These are phyloP conservation scores for Diaporthe vaccinii DNA, from an alignment of 2,329 filamentous ascomycete species.

Conservation along the genomic window DNA sequence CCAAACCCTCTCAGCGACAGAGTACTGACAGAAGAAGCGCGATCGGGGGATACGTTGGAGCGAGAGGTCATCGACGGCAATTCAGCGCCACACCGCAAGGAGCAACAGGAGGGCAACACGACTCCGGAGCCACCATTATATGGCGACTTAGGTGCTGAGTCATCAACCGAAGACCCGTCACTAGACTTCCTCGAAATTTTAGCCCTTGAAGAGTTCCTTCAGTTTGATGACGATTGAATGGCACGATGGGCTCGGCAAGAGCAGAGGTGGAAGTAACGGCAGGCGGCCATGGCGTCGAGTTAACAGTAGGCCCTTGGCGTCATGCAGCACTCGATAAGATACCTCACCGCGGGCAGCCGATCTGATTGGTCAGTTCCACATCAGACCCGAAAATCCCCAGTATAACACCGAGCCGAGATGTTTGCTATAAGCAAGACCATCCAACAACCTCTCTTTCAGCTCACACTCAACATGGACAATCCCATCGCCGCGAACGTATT, in stretches of 20 bases:
- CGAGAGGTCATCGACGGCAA: neutral
- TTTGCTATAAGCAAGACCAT: neutral
- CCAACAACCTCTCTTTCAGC: too few species aligned
- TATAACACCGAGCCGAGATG: neutral
- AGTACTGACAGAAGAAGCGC: neutral
- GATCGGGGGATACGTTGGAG: neutral
- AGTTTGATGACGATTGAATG: neutral
- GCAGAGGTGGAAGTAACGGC: fast-evolving
- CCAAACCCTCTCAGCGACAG: neutral
- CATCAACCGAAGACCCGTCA: neutral
- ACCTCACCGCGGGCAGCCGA: neutral
- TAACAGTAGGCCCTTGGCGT: neutral
- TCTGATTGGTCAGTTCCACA: neutral
- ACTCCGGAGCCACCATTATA: neutral
- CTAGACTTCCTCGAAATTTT: neutral
- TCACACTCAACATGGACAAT: neutral
- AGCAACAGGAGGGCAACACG: neutral
- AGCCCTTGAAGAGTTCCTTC: neutral
- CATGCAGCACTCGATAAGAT: neutral
- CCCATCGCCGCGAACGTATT: neutral
- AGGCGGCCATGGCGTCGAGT: neutral
- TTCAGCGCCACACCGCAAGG: neutral
- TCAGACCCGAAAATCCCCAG: neutral
- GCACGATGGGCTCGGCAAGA: neutral
- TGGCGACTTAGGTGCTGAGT: neutral